These are phyloP conservation scores for Astragalus membranaceus DNA, from an alignment of 306 rosid genomes.

Conservation along the genomic window DNA sequence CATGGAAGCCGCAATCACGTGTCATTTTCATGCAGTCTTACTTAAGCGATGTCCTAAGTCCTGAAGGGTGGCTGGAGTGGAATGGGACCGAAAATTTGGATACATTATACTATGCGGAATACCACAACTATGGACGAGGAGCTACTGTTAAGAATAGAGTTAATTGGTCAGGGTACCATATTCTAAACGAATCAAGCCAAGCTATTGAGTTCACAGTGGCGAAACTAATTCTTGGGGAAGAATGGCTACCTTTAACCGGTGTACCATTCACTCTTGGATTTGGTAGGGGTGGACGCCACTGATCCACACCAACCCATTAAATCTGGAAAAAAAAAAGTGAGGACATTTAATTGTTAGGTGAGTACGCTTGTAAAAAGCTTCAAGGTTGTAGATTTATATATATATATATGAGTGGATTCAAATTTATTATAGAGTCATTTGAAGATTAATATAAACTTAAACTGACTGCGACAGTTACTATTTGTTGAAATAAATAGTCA, in stretches of 20 bases:
- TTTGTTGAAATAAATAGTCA: no score
- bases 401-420: no score
- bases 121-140: conserved; percentile 51
- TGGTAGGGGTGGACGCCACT: background rate
- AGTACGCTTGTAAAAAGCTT: no score
- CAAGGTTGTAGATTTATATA: no score
- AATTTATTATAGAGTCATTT: no score
- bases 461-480: no score
- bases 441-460: no score
- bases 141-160: conserved; percentile 33
- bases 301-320: no score
- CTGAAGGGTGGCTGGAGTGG: conserved; percentile 83
- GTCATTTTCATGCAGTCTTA: conserved; percentile 47
- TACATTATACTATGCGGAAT: conserved; percentile 61
- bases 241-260: conserved; percentile 72
- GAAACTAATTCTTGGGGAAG: conserved; percentile 47
- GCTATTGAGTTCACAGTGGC: conserved; percentile 57
- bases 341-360: no score
- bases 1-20: conserved; percentile 61
- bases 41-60: conserved; percentile 39
- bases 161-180: conserved; percentile 55
- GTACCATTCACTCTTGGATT: conserved; percentile 46
- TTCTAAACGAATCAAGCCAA: conserved; percentile 31
- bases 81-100: conserved; percentile 32
- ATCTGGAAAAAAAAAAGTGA: no score